phyloP scores from a whole-genome alignment of 1,139 yeast genomes.

The Blastobotrys ciferrii region DNA sequence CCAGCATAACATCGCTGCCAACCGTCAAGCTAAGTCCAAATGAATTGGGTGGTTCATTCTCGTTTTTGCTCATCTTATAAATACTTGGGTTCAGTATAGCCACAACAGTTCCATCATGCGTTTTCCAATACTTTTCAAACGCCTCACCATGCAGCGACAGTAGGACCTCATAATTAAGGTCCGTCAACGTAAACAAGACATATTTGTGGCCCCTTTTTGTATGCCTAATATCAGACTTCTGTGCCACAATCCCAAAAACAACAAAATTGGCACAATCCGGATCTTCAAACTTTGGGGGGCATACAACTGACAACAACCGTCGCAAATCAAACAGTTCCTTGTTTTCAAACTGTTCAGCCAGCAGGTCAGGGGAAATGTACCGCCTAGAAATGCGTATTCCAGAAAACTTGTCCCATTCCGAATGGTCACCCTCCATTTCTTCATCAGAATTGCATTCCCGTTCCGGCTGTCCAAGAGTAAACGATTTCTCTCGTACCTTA shows the following conservation, averaged over 20 bases:
- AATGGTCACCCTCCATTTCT: constrained; percentile 7
- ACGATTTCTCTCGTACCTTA: constrained; percentile 15
- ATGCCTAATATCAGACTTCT: constrained; percentile 53
- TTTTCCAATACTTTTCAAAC: constrained; percentile 66
- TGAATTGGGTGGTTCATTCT: constrained; percentile 35
- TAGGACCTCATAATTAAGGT: constrained; percentile 57
- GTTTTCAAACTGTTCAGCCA: constrained; percentile 22
- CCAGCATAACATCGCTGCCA: constrained; percentile 54
- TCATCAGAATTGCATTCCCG: constrained; percentile 5
- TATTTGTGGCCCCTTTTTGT: constrained; percentile 50
- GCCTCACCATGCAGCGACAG: constrained; percentile 67
- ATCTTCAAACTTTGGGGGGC: constrained; percentile 65
- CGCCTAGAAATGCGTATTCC: constrained; percentile 18
- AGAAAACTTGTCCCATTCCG: constrained; percentile 22
- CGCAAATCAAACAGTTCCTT: constrained; percentile 23
- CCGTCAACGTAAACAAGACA: constrained; percentile 63
- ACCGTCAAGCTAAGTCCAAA: constrained; percentile 62
- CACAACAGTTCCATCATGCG: constrained; percentile 70
- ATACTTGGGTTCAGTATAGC: constrained; percentile 74
- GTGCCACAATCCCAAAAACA: constrained; percentile 61
- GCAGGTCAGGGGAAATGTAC: constrained; percentile 15
- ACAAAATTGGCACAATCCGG: constrained; percentile 78
- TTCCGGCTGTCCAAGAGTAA: constrained; percentile 5
- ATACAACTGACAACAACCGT: constrained; percentile 45
- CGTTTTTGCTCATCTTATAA: constrained; percentile 36